A percentile compares a stretch with the other conserved stretches of the same genome.
These are phyloP conservation scores for Colletotrichum eleusines DNA, from an alignment of 2,329 filamentous ascomycete genomes.

Conservation along the genomic window DNA sequence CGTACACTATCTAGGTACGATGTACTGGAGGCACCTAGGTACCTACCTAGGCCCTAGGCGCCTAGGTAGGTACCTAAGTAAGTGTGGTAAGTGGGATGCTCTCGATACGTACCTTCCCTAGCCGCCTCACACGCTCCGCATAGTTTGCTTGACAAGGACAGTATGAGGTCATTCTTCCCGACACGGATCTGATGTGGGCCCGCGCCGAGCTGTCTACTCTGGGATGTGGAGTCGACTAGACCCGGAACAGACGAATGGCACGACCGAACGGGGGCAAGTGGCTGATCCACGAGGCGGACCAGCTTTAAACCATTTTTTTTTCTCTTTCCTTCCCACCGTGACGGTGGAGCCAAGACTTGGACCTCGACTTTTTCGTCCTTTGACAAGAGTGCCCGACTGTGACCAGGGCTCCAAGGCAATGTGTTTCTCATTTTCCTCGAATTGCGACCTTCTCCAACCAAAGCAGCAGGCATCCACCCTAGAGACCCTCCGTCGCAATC, in stretches of 20 bases:
- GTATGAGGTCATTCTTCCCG: constrained; percentile 36
- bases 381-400: neutral
- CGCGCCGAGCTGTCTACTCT: constrained; percentile 1
- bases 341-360: constrained; percentile 12
- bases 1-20: no score
- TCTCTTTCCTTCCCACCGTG: constrained; percentile 1
- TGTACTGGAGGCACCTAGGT: no score
- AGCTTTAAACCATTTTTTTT: no score
- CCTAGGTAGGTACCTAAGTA: no score
- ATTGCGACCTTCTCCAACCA: neutral
- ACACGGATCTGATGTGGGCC: constrained; percentile 27
- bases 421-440: neutral
- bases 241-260: constrained; percentile 16
- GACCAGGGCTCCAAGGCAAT: neutral
- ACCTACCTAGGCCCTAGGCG: no score
- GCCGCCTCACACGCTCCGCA: neutral
- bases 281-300: constrained; percentile 32
- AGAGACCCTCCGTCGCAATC: neutral
- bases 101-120: neutral
- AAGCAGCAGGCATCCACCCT: neutral
- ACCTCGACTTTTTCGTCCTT: constrained; percentile 4
- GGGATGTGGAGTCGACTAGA: neutral
- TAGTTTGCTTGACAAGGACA: neutral
- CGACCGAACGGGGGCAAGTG: neutral
- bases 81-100: no score